These are phyloP conservation scores for Rhizopus delemar DNA, from an alignment of 371 early-diverging fungal genomes.

Conservation along the genomic window DNA sequence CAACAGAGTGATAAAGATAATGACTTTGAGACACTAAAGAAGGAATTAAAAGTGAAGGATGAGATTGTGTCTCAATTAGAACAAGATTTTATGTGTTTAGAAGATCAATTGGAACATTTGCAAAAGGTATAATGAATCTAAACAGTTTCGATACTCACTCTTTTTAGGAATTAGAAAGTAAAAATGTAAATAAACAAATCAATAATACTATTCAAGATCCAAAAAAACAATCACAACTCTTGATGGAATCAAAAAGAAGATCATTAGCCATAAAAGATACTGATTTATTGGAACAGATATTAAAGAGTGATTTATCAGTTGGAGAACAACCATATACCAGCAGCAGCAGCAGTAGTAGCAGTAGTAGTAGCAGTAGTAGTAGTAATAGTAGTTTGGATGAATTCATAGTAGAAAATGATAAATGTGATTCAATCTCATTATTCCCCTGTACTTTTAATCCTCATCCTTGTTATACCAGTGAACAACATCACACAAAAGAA, in stretches of 20 bases:
- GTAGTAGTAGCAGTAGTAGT: background rate
- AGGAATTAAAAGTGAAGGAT: constrained; percentile 51
- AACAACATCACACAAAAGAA: constrained; percentile 28
- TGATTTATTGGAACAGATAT: constrained; percentile 44
- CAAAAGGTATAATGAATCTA: constrained; percentile 42
- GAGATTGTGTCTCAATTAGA: constrained; percentile 55
- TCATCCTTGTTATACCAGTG: constrained; percentile 15
- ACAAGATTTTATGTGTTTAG: constrained; percentile 48
- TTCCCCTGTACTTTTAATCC: constrained; percentile 22
- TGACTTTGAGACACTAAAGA: constrained; percentile 49
- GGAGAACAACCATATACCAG: constrained; percentile 3
- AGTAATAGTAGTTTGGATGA: background rate
- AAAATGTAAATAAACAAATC: constrained; percentile 13
- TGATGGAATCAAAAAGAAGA: constrained; percentile 53
- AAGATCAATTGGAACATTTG: constrained; percentile 46
- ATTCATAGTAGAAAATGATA: background rate
- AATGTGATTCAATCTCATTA: background rate
- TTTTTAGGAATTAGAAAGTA: constrained; percentile 27
- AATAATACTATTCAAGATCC: constrained; percentile 29
- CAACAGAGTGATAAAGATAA: constrained; percentile 45
- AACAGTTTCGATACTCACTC: background rate
- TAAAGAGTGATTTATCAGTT: constrained; percentile 40
- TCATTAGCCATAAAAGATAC: constrained; percentile 51
- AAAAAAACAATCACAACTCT: constrained; percentile 49
- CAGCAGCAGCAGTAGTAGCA: background rate